Evolutionary conservation across 768 basidiomycete species (phyloP).

Genomic region (Tylopilus sp.): DNA sequence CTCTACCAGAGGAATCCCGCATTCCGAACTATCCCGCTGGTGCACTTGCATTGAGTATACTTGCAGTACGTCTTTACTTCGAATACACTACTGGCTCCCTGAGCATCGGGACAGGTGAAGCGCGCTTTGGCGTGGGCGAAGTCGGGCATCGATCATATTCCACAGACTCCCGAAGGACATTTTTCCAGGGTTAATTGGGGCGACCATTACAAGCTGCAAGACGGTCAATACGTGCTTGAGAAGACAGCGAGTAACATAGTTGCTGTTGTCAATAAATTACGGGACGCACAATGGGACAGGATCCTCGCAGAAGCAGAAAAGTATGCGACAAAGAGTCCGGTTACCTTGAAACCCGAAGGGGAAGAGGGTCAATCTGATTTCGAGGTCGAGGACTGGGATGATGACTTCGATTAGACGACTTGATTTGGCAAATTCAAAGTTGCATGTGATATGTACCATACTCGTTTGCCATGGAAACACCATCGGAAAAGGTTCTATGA

Average conservation of each 20-base stretch:
- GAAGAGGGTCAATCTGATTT: neutral
- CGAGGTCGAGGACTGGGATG: conserved; percentile 4
- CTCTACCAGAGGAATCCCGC: neutral
- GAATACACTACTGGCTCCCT: neutral
- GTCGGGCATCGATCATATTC: neutral
- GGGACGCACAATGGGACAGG: neutral
- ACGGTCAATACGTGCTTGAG: neutral
- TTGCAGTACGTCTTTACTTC: neutral
- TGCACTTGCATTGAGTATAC: neutral
- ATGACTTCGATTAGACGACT: neutral
- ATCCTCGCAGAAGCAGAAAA: neutral
- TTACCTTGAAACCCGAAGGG: neutral
- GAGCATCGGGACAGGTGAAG: neutral
- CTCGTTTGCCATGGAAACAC: neutral
- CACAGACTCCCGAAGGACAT: neutral
- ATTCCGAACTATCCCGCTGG: neutral
- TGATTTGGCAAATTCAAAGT: neutral
- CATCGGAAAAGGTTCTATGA: neutral
- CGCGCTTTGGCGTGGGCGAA: neutral
- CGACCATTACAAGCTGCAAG: neutral
- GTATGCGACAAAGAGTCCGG: neutral
- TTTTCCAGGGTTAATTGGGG: conserved; percentile 2
- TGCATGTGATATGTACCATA: neutral
- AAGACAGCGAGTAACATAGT: neutral
- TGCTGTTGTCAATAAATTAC: neutral